Evolutionary conservation across 345 rosid species (phyloP).

Genomic region (Combretum micranthum): DNA sequence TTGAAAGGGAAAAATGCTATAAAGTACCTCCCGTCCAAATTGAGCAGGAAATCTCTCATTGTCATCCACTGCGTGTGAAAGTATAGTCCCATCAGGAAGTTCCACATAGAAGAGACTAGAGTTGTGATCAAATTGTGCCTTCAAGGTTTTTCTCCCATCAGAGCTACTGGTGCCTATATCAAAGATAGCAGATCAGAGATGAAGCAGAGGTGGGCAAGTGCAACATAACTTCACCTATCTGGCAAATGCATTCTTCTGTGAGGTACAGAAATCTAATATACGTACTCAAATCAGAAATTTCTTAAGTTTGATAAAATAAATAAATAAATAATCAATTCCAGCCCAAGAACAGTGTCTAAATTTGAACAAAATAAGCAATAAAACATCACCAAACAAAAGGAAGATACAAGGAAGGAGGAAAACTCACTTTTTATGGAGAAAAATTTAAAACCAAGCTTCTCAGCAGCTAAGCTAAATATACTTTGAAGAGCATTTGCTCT

Average conservation of each 20-base stretch:
- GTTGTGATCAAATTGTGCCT: constrained; percentile 45
- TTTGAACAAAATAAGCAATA: too few species aligned
- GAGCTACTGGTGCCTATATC: constrained; percentile 38
- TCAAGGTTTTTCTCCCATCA: constrained; percentile 68
- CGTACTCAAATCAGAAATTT: too few species aligned
- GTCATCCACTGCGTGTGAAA: constrained; percentile 59
- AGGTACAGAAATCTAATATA: too few species aligned
- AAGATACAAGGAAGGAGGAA: neutral
- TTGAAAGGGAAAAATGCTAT: neutral
- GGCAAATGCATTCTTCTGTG: too few species aligned
- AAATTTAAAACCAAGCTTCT: constrained; percentile 82
- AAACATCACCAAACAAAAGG: neutral
- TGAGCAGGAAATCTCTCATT: constrained; percentile 77
- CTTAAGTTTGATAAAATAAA: neutral
- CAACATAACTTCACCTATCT: too few species aligned
- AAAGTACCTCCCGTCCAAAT: constrained; percentile 82
- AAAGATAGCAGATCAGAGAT: constrained; percentile 7
- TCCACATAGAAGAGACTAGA: constrained; percentile 70
- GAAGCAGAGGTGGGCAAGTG: neutral
- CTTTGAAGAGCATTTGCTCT: constrained; percentile 49
- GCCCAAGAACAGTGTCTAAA: neutral
- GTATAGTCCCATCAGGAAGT: constrained; percentile 60
- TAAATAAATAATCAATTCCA: constrained; percentile 6
- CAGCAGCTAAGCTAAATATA: constrained; percentile 73
- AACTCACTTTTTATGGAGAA: constrained; percentile 49